Percentiles rank a stretch among this genome's conserved stretches.
Conservation (phyloP, 495 filamentous ascomycete genomes). For the Evernia prunastri region DNA sequence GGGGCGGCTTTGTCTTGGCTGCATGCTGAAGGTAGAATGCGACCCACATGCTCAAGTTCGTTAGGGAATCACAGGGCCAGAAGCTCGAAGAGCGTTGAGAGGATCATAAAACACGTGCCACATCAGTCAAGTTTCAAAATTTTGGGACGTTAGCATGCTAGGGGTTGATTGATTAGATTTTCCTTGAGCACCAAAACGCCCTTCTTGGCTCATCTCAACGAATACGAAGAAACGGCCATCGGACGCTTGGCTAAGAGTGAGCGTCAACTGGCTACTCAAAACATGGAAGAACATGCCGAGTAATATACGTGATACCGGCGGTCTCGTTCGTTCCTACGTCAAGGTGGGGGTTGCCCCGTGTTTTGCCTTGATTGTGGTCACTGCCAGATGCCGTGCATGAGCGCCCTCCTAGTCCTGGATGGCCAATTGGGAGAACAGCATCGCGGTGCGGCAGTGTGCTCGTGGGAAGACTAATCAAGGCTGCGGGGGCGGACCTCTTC, state of each 20-base stretch:
- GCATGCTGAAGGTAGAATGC: neutral
- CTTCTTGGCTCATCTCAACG: too few relatives aligned
- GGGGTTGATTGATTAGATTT: neutral
- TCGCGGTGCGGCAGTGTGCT: neutral
- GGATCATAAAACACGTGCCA: neutral
- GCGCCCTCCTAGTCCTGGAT: too few relatives aligned
- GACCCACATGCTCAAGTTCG: neutral
- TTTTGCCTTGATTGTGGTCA: neutral
- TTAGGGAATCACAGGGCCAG: neutral
- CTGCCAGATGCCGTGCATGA: neutral
- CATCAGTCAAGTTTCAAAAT: neutral
- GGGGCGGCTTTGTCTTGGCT: neutral
- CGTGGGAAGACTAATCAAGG: too few relatives aligned
- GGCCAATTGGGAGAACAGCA: neutral
- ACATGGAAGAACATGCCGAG: neutral
- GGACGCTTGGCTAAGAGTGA: neutral
- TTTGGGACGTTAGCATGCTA: neutral
- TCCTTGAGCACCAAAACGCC: neutral
- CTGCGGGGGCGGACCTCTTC: too few relatives aligned
- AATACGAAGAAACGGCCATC: neutral
- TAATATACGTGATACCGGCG: neutral
- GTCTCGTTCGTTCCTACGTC: neutral
- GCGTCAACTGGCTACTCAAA: neutral
- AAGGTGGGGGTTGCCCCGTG: neutral
- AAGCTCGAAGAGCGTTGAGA: neutral